These are phyloP conservation scores for Trametes elegans DNA, from an alignment of 768 basidiomycete species.

Conservation along the genomic window DNA sequence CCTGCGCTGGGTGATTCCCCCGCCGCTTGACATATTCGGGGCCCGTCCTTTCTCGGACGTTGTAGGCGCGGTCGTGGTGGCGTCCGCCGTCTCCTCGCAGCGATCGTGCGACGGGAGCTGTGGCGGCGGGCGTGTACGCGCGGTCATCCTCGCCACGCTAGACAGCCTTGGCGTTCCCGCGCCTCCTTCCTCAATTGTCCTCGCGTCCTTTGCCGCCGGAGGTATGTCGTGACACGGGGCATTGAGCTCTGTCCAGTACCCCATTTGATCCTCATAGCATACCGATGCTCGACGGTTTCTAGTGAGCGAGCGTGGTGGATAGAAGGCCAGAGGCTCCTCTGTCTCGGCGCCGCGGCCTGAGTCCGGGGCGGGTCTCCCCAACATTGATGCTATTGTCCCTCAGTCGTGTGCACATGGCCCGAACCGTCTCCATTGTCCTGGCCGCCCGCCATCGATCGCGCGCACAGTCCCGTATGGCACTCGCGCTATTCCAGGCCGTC, in stretches of 20 bases:
- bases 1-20: background rate
- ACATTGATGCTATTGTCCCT: no score
- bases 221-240: no score
- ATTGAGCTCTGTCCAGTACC: no score
- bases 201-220: no score
- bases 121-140: background rate
- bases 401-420: no score
- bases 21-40: background rate
- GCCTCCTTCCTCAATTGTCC: background rate
- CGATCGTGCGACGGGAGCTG: no score
- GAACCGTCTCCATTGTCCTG: background rate
- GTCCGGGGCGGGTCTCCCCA: background rate
- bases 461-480: conserved; percentile 1
- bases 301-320: background rate
- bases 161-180: background rate
- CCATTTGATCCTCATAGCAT: no score
- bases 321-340: conserved; percentile 2
- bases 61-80: background rate
- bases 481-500: conserved; percentile 1
- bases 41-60: conserved; percentile 13
- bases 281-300: background rate
- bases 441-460: conserved; percentile 2
- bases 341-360: background rate
- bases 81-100: background rate
- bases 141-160: background rate